Evolutionary conservation across 1,284 basidiomycete genomes (phyloP).

Genomic region (Phellopilus nigrolimitatus): DNA sequence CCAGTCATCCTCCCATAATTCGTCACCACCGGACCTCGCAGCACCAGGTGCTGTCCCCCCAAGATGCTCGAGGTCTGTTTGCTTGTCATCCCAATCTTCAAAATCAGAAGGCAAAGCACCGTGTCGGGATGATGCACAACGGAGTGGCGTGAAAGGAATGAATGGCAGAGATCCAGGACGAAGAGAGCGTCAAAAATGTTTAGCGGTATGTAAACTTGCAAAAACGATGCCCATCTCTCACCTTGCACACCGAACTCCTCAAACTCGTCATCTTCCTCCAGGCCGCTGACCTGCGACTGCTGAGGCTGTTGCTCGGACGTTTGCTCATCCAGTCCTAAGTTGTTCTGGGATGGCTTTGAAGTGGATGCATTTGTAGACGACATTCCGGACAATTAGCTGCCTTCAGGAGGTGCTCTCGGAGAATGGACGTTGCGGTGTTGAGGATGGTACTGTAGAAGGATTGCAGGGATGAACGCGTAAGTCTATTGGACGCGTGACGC

Average conservation of each 20-base stretch:
- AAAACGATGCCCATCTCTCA: slow-evolving; percentile 24
- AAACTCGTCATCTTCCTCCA: slow-evolving; percentile 84
- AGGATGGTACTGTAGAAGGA: not conserved
- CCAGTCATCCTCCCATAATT: slow-evolving; percentile 99
- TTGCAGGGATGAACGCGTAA: too few species aligned
- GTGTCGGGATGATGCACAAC: not conserved
- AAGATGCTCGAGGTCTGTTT: slow-evolving; percentile 76
- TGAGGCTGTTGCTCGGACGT: slow-evolving; percentile 21
- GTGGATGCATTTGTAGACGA: slow-evolving; percentile 13
- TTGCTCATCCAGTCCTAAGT: slow-evolving; percentile 10
- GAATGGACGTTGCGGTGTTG: too few species aligned
- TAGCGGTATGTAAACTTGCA: not conserved
- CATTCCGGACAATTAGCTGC: slow-evolving; percentile 8
- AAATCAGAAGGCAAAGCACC: slow-evolving; percentile 5
- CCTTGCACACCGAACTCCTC: slow-evolving; percentile 77
- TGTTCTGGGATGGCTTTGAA: slow-evolving; percentile 15
- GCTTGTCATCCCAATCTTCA: slow-evolving; percentile 87
- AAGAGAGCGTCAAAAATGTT: not conserved
- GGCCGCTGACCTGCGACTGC: slow-evolving; percentile 58
- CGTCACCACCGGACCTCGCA: slow-evolving; percentile 71
- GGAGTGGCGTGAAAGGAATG: not conserved
- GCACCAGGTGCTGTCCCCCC: slow-evolving; percentile 65
- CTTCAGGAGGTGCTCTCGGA: too few species aligned
- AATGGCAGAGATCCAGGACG: not conserved
- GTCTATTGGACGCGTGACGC: too few species aligned